phyloP scores from a whole-genome alignment of 1,284 basidiomycete genomes.

The Rhodotorula sp. region DNA sequence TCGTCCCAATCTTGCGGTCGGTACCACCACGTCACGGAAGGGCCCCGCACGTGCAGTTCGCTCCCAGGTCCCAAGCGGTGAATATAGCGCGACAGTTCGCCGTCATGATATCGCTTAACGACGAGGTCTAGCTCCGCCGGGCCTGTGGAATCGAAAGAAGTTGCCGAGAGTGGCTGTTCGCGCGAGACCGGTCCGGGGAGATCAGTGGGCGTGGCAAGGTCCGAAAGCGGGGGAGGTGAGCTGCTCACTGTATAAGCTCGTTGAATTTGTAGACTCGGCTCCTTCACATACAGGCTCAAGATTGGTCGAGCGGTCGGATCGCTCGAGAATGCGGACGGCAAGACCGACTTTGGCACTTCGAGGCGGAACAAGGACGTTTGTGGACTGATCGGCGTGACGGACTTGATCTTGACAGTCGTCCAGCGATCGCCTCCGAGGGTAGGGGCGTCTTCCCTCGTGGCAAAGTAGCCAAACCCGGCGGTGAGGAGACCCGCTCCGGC shows the following conservation, averaged over 20 bases:
- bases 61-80: conserved; percentile 68
- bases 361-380: conserved; percentile 64
- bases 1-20: conserved; percentile 66
- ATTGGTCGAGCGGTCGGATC: conserved; percentile 49
- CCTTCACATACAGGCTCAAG: conserved; percentile 75
- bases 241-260: conserved; percentile 63
- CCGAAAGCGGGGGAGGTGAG: background rate
- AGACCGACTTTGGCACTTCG: conserved; percentile 55
- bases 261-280: conserved; percentile 84
- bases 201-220: conserved; percentile 53
- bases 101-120: conserved; percentile 59
- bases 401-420: conserved; percentile 61
- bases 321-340: conserved; percentile 43
- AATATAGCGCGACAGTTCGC: conserved; percentile 78
- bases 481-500: background rate
- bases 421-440: conserved; percentile 61
- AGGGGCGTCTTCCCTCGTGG: background rate
- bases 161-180: conserved; percentile 59
- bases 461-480: background rate
- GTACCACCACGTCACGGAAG: conserved; percentile 69
- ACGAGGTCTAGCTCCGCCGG: conserved; percentile 37
- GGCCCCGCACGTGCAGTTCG: conserved; percentile 70
- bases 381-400: conserved; percentile 56
- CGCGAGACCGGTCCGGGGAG: too few species aligned
- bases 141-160: conserved; percentile 64